These are phyloP conservation scores for Podospora pseudocomata DNA, from an alignment of 495 filamentous ascomycete genomes.

Conservation along the genomic window DNA sequence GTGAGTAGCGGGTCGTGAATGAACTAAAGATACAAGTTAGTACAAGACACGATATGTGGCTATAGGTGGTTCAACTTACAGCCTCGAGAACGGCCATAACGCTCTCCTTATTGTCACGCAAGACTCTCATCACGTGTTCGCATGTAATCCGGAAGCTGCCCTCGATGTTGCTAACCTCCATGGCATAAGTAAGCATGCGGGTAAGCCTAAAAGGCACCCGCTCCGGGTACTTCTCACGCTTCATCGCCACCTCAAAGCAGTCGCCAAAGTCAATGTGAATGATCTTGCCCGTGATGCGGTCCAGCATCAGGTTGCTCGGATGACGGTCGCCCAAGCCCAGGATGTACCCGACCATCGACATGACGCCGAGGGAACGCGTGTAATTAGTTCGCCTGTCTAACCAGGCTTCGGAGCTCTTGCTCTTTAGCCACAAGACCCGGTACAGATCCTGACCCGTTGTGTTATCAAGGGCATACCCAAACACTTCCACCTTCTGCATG, in stretches of 20 bases:
- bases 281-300: conserved; percentile 90
- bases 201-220: conserved; percentile 96
- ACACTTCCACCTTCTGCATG: conserved; percentile 99
- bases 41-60: background rate
- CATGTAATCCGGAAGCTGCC: conserved; percentile 96
- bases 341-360: conserved; percentile 99
- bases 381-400: conserved; percentile 96
- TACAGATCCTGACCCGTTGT: conserved; percentile 98
- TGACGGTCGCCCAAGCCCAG: conserved; percentile 94
- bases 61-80: conserved; percentile 52
- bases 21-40: conserved; percentile 54
- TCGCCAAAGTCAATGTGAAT: conserved; percentile 99
- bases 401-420: conserved; percentile 96
- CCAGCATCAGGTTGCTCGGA: conserved; percentile 95
- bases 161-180: conserved; percentile 99
- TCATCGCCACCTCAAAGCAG: conserved; percentile 99
- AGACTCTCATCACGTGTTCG: conserved; percentile 96
- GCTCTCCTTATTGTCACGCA: conserved; percentile 95
- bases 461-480: conserved; percentile 97
- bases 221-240: conserved; percentile 98
- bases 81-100: conserved; percentile 98
- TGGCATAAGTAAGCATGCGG: conserved; percentile 97
- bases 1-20: conserved; percentile 97
- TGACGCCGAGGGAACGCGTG: conserved; percentile 92
- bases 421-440: conserved; percentile 96